These are phyloP conservation scores for Oxytropis ochrocephala DNA, from an alignment of 306 rosid species.

Conservation along the genomic window DNA sequence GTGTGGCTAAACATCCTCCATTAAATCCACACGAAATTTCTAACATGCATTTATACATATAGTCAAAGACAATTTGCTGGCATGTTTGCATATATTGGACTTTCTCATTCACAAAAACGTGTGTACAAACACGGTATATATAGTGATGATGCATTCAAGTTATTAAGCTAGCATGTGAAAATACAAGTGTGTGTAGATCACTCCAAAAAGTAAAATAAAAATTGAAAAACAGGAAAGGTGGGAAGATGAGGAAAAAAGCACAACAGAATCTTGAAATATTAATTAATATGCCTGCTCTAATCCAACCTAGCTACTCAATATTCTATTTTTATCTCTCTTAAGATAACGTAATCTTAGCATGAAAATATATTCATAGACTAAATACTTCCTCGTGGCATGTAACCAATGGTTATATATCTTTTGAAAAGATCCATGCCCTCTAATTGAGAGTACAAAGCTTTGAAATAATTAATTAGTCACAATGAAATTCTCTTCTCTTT, in stretches of 20 bases:
- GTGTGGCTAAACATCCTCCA: not conserved
- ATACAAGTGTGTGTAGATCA: no score
- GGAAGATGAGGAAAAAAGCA: not conserved
- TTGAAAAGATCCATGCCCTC: constrained; percentile 45
- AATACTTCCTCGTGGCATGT: constrained; percentile 29
- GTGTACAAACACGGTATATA: constrained; percentile 36
- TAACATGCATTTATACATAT: not conserved
- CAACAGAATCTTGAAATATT: constrained; percentile 14
- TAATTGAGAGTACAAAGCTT: constrained; percentile 25
- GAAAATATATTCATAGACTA: not conserved
- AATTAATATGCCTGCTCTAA: constrained; percentile 7
- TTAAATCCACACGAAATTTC: not conserved
- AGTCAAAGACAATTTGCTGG: constrained; percentile 27
- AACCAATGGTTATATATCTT: constrained; percentile 49
- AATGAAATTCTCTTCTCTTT: not conserved
- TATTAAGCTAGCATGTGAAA: not conserved
- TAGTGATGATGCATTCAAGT: not conserved
- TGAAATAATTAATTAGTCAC: not conserved
- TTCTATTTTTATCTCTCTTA: constrained; percentile 36
- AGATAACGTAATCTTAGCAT: constrained; percentile 34
- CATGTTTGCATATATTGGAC: no score
- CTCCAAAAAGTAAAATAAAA: no score
- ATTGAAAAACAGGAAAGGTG: not conserved
- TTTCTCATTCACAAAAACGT: constrained; percentile 29
- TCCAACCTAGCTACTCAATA: constrained; percentile 62